Percentiles rank a stretch among this genome's conserved stretches.
Conservation (phyloP, 495 filamentous ascomycete species). For the Podospora anserina region DNA sequence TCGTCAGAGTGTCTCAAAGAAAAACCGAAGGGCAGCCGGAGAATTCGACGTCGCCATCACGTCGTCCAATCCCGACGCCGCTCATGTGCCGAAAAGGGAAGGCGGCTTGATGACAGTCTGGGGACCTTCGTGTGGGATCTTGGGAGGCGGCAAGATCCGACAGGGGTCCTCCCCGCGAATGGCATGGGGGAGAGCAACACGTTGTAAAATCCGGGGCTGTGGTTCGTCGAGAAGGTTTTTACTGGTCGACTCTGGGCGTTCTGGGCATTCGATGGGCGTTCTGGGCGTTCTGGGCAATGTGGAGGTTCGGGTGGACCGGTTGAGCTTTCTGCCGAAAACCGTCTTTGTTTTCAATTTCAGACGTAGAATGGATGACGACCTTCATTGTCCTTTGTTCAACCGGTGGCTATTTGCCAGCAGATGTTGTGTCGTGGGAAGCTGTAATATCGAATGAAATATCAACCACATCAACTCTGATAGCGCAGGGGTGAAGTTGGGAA, state of each 20-base stretch:
- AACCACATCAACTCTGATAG: neutral
- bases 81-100: neutral
- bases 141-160: neutral
- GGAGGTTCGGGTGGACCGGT: neutral
- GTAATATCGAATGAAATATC: neutral
- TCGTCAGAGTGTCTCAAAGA: neutral
- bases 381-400: neutral
- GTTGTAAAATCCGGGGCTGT: slow-evolving; percentile 15
- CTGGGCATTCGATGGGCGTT: slow-evolving; percentile 1
- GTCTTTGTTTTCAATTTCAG: neutral
- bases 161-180: slow-evolving; percentile 24
- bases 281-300: neutral
- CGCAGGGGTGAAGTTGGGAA: neutral
- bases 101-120: neutral
- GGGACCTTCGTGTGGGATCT: slow-evolving; percentile 8
- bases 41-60: neutral
- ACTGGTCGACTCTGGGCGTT: neutral
- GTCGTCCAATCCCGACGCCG: slow-evolving; percentile 3
- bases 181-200: slow-evolving; percentile 10
- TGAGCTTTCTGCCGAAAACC: neutral
- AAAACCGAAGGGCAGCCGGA: neutral
- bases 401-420: neutral
- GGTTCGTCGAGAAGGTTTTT: slow-evolving; percentile 15
- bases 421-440: neutral
- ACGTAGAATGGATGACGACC: neutral